phyloP scores from a whole-genome alignment of 495 filamentous ascomycete species.

The Daldinia childiae region DNA sequence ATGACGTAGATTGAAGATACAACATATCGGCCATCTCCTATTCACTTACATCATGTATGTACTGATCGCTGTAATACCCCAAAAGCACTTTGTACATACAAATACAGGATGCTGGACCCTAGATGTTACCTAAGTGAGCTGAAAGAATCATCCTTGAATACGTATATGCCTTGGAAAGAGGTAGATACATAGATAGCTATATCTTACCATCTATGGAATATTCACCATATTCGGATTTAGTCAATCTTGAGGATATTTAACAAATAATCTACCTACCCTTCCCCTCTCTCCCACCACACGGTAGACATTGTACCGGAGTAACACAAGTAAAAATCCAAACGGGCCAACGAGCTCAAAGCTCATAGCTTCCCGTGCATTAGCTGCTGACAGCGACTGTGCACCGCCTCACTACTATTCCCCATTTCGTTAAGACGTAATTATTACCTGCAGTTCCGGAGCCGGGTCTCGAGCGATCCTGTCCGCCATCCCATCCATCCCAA shows the following conservation, averaged over 20 bases:
- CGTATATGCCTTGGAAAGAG: no score
- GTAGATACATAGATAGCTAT: no score
- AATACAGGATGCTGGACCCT: not conserved
- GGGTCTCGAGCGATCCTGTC: slow-evolving; percentile 26
- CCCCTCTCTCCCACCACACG: not conserved
- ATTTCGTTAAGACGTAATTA: slow-evolving; percentile 38
- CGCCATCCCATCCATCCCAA: slow-evolving; percentile 37
- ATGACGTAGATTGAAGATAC: slow-evolving; percentile 30
- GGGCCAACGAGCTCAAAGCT: slow-evolving; percentile 18
- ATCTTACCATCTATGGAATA: not conserved
- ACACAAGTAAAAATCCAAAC: slow-evolving; percentile 16
- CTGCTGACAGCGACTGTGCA: slow-evolving; percentile 33
- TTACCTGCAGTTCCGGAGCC: slow-evolving; percentile 40
- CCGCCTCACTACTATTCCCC: slow-evolving; percentile 36
- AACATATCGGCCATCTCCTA: not conserved
- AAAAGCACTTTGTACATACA: not conserved
- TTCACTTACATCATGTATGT: not conserved
- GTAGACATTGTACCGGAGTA: not conserved
- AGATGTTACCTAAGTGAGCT: not conserved
- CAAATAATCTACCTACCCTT: no score
- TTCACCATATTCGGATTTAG: not conserved
- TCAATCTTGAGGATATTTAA: no score
- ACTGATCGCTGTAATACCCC: not conserved
- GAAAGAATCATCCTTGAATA: not conserved
- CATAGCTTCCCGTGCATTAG: slow-evolving; percentile 25